Evolutionary conservation across 1,284 basidiomycete species (phyloP), one percentile per base, ranked within the genome.

Genomic region (Apiotrichum domesticum): DNA sequence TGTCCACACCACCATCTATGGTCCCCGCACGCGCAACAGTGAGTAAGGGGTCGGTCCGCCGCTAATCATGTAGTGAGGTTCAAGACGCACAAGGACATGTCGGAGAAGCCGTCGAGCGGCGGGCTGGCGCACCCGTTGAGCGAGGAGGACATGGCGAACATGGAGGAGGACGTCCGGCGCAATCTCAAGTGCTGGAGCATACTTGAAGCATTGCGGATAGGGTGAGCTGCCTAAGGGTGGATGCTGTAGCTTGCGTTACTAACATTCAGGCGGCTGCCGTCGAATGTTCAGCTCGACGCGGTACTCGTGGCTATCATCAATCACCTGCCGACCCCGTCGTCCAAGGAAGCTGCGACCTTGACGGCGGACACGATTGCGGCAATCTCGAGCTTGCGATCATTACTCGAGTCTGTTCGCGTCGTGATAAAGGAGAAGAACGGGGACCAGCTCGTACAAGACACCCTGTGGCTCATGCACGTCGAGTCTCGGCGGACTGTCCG

Each of bases 391-490:
- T 6, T 40, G 11, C 44, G 48, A 21, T 8, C 15, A 2, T 34
- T 51, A 2, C 11, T 55, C 1, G 29, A 51, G 6, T 57, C 59
- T 0, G 8, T 57, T n/a, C 51, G 59, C 6, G 8, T 44, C 32
- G 56, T 52, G 2, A 14, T 61, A 33, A 37, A 35, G 6, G 53
- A 55, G 37, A 61, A 61, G 56, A 57, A 61, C 14, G 59, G 45
- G 1, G 59, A 61, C 47, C 52, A 61, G 47, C 35, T 61, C 21
- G 32, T 61, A 3, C 59, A 61, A 50, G 53, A 61, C 13, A 55
- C 59, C 8, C 4, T 46, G 44, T 55, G 47, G 51, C 37, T 55
- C 32, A 41, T 51, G 7, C 52, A 40, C 13, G 11, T 42, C 35
- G 58, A 60, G 42, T 46, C 52, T 7, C 34, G 34, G 15, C 47